Evolutionary conservation across 176 grass and related monocot species (phyloP).

Genomic region (Secale cereale): DNA sequence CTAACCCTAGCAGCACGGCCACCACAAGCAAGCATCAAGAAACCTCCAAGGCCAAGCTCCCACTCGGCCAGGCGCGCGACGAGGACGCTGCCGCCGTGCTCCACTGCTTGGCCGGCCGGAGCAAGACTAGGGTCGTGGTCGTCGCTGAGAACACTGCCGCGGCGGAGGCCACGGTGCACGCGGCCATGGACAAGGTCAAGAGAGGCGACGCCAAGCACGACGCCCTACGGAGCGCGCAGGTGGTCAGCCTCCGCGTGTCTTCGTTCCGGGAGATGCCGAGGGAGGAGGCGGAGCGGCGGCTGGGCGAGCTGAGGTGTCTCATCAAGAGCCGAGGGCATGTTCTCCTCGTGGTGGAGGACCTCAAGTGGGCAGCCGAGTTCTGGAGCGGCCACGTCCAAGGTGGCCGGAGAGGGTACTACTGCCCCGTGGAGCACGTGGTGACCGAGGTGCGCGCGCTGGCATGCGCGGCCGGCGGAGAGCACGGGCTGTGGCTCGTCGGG

Average conservation of each 20-base stretch:
- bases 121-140: conserved; percentile 59
- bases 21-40: conserved; percentile 30
- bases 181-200: conserved; percentile 55
- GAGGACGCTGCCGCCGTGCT: conserved; percentile 63
- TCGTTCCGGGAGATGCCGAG: conserved; percentile 53
- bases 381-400: conserved; percentile 40
- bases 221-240: conserved; percentile 46
- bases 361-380: conserved; percentile 69
- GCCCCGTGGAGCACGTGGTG: conserved; percentile 71
- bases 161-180: conserved; percentile 46
- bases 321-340: conserved; percentile 45
- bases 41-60: conserved; percentile 41
- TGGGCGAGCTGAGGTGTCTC: conserved; percentile 66
- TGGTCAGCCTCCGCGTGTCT: conserved; percentile 60
- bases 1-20: conserved; percentile 46
- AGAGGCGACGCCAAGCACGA: conserved; percentile 47
- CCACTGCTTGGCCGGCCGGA: conserved; percentile 43
- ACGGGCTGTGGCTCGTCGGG: conserved; percentile 63
- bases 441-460: conserved; percentile 59
- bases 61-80: conserved; percentile 27
- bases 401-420: conserved; percentile 48
- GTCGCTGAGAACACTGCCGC: conserved; percentile 57
- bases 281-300: conserved; percentile 67
- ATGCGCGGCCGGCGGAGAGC: not conserved
- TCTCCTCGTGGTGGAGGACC: conserved; percentile 69